Percentiles rank a stretch among this genome's conserved stretches.
Conservation (phyloP, 495 filamentous ascomycete species). For the Neurospora intermedia region DNA sequence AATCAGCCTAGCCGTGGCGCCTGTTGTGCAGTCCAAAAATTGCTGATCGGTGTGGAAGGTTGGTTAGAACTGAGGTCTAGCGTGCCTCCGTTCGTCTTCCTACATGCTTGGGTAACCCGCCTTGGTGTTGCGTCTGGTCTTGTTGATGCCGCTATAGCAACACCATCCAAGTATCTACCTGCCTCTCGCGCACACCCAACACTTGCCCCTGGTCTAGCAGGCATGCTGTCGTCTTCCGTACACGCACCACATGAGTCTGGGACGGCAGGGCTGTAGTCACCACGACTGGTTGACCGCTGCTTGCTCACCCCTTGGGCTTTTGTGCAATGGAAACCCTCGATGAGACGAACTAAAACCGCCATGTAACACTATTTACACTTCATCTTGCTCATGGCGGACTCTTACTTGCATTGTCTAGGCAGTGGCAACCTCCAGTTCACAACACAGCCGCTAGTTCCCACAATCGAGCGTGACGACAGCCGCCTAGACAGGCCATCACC, state of each 20-base stretch:
- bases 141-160: background rate
- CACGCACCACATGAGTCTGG: background rate
- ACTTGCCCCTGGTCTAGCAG: background rate
- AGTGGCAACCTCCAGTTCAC: background rate
- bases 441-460: background rate
- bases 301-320: background rate
- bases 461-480: background rate
- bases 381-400: background rate
- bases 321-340: background rate
- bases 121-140: background rate
- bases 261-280: background rate
- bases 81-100: background rate
- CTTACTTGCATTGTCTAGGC: background rate
- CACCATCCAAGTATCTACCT: background rate
- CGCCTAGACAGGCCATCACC: background rate
- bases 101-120: background rate
- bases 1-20: background rate
- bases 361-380: background rate
- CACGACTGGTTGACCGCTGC: background rate
- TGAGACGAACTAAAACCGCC: background rate
- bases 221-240: background rate
- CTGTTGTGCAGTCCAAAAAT: background rate
- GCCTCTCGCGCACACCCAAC: background rate
- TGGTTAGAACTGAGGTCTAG: background rate
- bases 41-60: background rate